Conservation (phyloP, 1,139 yeast species). For the Yamadazyma atmosphaerica region DNA sequence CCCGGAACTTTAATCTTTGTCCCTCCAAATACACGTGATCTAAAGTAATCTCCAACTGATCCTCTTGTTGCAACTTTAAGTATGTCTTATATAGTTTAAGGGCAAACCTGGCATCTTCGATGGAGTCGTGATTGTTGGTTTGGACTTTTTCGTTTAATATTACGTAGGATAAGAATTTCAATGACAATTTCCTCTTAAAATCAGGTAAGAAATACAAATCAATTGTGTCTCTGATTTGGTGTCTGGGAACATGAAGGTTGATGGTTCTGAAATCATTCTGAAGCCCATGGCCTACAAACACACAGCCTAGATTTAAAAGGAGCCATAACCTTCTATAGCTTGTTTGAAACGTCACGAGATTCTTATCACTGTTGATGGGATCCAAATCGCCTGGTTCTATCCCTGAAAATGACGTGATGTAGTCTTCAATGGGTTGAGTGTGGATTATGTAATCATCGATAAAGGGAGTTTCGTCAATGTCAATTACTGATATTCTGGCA, state of each 20-base stretch:
- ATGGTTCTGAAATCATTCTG: constrained; percentile 90
- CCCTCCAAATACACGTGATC: constrained; percentile 79
- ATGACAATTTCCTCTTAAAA: constrained; percentile 74
- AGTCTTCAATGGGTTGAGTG: constrained; percentile 71
- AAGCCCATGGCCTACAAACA: constrained; percentile 94
- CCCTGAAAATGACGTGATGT: constrained; percentile 88
- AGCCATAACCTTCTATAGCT: constrained; percentile 91
- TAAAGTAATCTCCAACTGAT: constrained; percentile 61
- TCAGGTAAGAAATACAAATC: constrained; percentile 72
- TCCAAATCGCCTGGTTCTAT: constrained; percentile 90
- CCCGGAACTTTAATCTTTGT: constrained; percentile 42
- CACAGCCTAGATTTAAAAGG: constrained; percentile 81
- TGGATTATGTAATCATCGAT: constrained; percentile 92
- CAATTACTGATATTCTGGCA: constrained; percentile 85
- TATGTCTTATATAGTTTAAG: constrained; percentile 74
- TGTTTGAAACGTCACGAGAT: constrained; percentile 77
- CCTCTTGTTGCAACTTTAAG: constrained; percentile 55
- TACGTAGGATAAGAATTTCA: constrained; percentile 84
- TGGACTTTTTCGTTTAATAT: constrained; percentile 78
- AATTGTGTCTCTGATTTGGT: constrained; percentile 88
- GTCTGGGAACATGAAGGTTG: constrained; percentile 80
- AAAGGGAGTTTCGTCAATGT: constrained; percentile 71
- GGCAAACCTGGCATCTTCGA: constrained; percentile 93
- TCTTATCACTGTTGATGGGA: constrained; percentile 61
- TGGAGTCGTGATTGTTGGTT: constrained; percentile 92